Evolutionary conservation across 2,329 filamentous ascomycete species (phyloP).

Genomic region (Elsinoe necatrix): DNA sequence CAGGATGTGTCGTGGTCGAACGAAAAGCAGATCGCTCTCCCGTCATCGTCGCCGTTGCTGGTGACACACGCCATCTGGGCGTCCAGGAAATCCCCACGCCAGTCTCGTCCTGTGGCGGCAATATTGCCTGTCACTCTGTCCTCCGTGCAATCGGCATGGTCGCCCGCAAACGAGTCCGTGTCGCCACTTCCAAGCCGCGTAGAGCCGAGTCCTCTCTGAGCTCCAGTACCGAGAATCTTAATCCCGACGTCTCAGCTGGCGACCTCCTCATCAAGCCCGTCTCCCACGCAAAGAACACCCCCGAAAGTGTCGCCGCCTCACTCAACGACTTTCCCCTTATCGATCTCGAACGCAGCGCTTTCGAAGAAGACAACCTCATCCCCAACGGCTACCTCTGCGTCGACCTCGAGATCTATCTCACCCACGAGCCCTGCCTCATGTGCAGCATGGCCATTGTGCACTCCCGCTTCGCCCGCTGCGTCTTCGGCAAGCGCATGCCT

Average conservation of each 20-base stretch:
- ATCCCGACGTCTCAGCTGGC: slow-evolving; percentile 26
- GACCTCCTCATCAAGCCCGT: slow-evolving; percentile 20
- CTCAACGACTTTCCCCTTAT: slow-evolving; percentile 63
- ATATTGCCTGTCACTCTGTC: slow-evolving; percentile 69
- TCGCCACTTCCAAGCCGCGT: slow-evolving; percentile 23
- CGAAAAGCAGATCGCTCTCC: slow-evolving; percentile 38
- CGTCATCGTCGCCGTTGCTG: slow-evolving; percentile 62
- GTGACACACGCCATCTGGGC: slow-evolving; percentile 62
- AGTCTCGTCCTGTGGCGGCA: slow-evolving; percentile 42
- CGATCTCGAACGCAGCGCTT: slow-evolving; percentile 55
- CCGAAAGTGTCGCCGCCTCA: slow-evolving; percentile 40
- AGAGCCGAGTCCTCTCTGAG: slow-evolving; percentile 25
- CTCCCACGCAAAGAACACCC: slow-evolving; percentile 21
- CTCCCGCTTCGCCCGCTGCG: slow-evolving; percentile 78
- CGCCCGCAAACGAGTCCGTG: slow-evolving; percentile 45
- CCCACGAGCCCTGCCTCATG: slow-evolving; percentile 92
- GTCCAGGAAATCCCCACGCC: slow-evolving; percentile 19
- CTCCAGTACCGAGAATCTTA: slow-evolving; percentile 28
- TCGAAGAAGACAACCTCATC: slow-evolving; percentile 54
- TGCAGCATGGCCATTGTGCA: slow-evolving; percentile 95
- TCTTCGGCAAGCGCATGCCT: slow-evolving; percentile 72
- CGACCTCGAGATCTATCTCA: slow-evolving; percentile 85
- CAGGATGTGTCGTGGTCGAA: slow-evolving; percentile 70
- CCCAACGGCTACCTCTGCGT: slow-evolving; percentile 88
- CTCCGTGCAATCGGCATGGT: slow-evolving; percentile 78